These are phyloP conservation scores for Proliferodiscus dingleyae DNA, from an alignment of 2,329 filamentous ascomycete species.

Conservation along the genomic window DNA sequence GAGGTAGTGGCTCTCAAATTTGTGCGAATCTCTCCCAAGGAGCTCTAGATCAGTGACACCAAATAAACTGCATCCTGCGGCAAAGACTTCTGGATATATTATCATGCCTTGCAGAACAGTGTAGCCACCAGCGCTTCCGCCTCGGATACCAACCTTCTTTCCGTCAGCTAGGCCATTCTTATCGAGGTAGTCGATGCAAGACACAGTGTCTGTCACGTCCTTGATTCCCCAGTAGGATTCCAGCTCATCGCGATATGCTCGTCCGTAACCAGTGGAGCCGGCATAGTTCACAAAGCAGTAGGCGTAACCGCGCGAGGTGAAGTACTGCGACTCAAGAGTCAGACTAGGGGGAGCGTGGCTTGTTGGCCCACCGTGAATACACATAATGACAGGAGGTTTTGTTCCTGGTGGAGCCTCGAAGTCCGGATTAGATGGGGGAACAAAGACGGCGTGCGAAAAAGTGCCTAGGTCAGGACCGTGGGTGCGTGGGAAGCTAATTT, in stretches of 20 bases:
- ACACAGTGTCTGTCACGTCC: conserved; percentile 47
- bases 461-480: conserved; percentile 12
- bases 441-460: conserved; percentile 37
- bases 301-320: conserved; percentile 50
- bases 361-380: conserved; percentile 49
- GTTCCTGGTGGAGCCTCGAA: conserved; percentile 35
- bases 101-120: conserved; percentile 46
- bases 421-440: conserved; percentile 43
- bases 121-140: conserved; percentile 50
- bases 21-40: conserved; percentile 46
- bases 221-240: conserved; percentile 46
- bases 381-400: conserved; percentile 46
- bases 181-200: conserved; percentile 40
- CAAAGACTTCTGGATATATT: conserved; percentile 42
- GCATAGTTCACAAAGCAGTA: conserved; percentile 47
- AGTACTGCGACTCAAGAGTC: conserved; percentile 44
- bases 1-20: conserved; percentile 52
- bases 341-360: conserved; percentile 40
- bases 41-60: conserved; percentile 47
- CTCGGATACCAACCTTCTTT: conserved; percentile 41
- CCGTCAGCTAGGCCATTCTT: conserved; percentile 32
- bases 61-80: conserved; percentile 44
- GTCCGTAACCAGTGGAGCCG: conserved; percentile 47
- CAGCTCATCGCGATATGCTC: conserved; percentile 44
- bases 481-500: conserved; percentile 33